These are phyloP conservation scores for Diversispora eburnea DNA, from an alignment of 192 early-diverging fungal genomes.

Conservation along the genomic window DNA sequence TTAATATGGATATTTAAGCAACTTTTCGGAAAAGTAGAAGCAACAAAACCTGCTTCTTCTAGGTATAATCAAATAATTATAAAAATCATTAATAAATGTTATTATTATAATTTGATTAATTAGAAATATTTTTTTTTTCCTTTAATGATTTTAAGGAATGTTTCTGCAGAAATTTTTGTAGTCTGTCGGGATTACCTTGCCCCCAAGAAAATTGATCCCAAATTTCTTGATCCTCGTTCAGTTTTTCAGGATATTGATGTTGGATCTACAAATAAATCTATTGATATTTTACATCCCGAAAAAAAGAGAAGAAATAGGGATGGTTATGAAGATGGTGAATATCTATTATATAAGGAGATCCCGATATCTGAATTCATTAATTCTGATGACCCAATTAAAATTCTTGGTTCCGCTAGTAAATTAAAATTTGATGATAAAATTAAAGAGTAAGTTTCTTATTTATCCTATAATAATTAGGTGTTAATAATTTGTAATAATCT, in stretches of 20 bases:
- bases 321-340: slow-evolving; percentile 96
- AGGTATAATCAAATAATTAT: slow-evolving; percentile 6
- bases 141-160: slow-evolving; percentile 58
- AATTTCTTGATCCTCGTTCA: slow-evolving; percentile 86
- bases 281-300: slow-evolving; percentile 89
- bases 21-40: slow-evolving; percentile 93
- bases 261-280: slow-evolving; percentile 41
- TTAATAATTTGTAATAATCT: no score
- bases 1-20: slow-evolving; percentile 98
- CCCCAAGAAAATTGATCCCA: slow-evolving; percentile 92
- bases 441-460: slow-evolving; percentile 30
- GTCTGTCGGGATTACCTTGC: slow-evolving; percentile 92
- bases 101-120: background rate
- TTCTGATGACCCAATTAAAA: slow-evolving; percentile 69
- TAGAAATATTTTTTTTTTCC: background rate
- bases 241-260: slow-evolving; percentile 92
- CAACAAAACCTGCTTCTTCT: slow-evolving; percentile 96
- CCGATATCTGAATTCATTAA: slow-evolving; percentile 79
- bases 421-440: slow-evolving; percentile 76
- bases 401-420: slow-evolving; percentile 74
- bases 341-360: slow-evolving; percentile 74
- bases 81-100: background rate
- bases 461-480: background rate
- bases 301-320: slow-evolving; percentile 88
- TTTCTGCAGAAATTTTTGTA: slow-evolving; percentile 99